phyloP scores from a whole-genome alignment of 345 rosid species.

The Populus euphratica region DNA sequence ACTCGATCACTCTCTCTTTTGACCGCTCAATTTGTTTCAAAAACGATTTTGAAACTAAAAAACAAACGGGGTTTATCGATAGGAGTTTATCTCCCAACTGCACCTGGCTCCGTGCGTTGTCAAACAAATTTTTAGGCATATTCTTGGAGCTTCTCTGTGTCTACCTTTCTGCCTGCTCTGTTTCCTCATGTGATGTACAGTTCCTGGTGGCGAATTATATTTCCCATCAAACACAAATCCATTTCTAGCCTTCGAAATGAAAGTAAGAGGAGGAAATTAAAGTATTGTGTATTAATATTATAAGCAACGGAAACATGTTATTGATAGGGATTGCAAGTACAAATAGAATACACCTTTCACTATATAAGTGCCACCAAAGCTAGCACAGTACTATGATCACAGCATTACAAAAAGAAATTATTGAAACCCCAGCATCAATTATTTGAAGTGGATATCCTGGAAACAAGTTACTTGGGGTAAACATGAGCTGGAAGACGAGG shows the following conservation, averaged over 20 bases:
- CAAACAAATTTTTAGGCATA: too few species aligned
- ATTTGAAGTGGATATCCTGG: not conserved
- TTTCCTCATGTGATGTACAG: too few species aligned
- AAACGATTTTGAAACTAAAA: too few species aligned
- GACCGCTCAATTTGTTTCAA: too few species aligned
- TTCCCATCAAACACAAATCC: not conserved
- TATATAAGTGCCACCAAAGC: not conserved
- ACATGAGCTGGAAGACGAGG: conserved; percentile 45
- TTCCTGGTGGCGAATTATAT: too few species aligned
- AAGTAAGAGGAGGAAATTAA: not conserved
- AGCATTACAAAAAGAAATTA: not conserved
- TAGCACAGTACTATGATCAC: not conserved
- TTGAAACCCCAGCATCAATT: not conserved
- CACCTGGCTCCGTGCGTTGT: too few species aligned
- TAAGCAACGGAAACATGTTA: not conserved
- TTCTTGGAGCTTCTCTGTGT: too few species aligned
- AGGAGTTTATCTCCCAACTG: too few species aligned
- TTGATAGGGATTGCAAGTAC: not conserved
- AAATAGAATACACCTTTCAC: not conserved
- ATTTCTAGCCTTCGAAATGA: not conserved
- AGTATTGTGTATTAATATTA: not conserved
- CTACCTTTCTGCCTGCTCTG: too few species aligned
- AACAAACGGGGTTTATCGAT: too few species aligned
- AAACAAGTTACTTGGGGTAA: conserved; percentile 19
- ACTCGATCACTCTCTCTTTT: too few species aligned